Conservation (phyloP, 345 rosid species). For the Excoecaria agallocha region DNA sequence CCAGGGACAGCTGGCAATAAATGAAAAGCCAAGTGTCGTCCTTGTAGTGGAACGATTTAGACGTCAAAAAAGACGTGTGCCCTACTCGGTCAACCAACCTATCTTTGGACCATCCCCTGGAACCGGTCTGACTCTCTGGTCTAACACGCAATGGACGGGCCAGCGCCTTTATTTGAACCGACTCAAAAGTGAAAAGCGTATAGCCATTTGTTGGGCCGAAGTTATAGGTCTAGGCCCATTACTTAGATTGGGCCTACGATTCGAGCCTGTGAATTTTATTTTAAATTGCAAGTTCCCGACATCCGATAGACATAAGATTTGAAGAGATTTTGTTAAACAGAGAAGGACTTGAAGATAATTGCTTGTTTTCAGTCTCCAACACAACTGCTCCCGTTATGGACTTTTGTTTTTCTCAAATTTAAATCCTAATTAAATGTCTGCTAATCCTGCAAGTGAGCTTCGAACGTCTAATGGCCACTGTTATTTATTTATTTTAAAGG, state of each 20-base stretch:
- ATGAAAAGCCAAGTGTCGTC: conserved; percentile 10
- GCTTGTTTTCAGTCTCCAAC: background rate
- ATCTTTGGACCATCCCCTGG: background rate
- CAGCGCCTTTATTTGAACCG: too few species aligned
- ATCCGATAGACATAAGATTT: background rate
- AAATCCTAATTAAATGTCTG: background rate
- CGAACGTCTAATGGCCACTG: background rate
- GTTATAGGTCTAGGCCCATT: background rate
- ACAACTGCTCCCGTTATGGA: too few species aligned
- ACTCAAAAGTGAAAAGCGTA: background rate
- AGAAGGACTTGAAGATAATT: background rate
- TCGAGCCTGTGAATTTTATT: background rate
- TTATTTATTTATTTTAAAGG: background rate
- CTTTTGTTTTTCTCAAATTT: background rate
- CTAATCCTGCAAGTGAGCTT: background rate
- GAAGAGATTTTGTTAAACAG: background rate
- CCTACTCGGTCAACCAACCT: background rate
- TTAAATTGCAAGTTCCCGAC: too few species aligned
- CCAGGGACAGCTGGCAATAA: conserved; percentile 27
- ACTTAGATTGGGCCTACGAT: background rate
- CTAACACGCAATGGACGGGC: background rate
- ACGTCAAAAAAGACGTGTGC: conserved; percentile 18
- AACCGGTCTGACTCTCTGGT: too few species aligned
- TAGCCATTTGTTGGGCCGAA: background rate
- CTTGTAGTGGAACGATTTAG: conserved; percentile 13